Percentiles rank a stretch among this genome's conserved stretches.
Evolutionary conservation across 208 protist species (phyloP).

Genomic region (Leishmania arabica): DNA sequence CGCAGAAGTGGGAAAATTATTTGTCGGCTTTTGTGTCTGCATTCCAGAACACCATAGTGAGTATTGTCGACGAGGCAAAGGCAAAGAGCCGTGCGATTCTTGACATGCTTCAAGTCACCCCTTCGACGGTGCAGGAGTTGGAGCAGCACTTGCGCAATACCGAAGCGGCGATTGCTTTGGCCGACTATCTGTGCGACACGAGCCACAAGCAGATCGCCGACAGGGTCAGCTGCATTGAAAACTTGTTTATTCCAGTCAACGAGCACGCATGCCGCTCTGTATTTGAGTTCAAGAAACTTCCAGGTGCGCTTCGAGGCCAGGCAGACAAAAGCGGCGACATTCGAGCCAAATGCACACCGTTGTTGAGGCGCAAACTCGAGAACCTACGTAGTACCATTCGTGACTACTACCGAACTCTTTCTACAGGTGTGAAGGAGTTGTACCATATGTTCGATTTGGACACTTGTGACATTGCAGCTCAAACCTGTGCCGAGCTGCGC

Average conservation of each 20-base stretch:
- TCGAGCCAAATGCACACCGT: conserved; percentile 44
- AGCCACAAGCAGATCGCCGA: conserved; percentile 54
- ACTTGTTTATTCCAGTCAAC: conserved; percentile 58
- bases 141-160: conserved; percentile 52
- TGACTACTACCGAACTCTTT: conserved; percentile 60
- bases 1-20: conserved; percentile 57
- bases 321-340: conserved; percentile 38
- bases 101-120: conserved; percentile 40
- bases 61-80: conserved; percentile 37
- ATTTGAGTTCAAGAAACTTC: conserved; percentile 71
- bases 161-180: conserved; percentile 41
- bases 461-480: conserved; percentile 84
- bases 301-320: conserved; percentile 35
- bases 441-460: conserved; percentile 86
- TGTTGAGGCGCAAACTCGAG: conserved; percentile 54
- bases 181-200: conserved; percentile 39
- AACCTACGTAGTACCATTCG: conserved; percentile 47
- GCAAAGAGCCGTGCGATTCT: conserved; percentile 42
- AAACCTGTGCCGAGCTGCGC: conserved; percentile 81
- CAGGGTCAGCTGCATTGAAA: conserved; percentile 73
- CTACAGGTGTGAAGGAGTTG: conserved; percentile 79
- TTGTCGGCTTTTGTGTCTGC: conserved; percentile 48
- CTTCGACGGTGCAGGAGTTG: conserved; percentile 74
- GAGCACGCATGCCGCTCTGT: conserved; percentile 51
- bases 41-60: conserved; percentile 42